Evolutionary conservation across 768 basidiomycete species (phyloP), one percentile per base, ranked within the genome.

Genomic region (Mycena polygramma): DNA sequence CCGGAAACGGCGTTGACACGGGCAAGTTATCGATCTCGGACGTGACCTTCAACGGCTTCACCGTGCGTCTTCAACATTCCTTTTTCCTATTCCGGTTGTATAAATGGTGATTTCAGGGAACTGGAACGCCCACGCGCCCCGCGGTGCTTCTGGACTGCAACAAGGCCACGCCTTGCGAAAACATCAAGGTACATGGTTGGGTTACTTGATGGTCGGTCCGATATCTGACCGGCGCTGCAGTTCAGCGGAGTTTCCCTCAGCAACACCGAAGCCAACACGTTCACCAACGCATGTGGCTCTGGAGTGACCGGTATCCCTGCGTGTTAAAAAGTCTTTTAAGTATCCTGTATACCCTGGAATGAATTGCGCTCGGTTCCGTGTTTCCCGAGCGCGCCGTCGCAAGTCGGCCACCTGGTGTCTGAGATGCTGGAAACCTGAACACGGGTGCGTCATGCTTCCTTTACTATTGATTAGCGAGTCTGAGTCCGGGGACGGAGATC

Each of bases 91-190:
- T 9, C 17, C 43, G 24, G 36, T 36, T 30, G 46, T 17, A 52
- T n/a, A 17, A 14, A 43, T 3, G 7, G 13, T 37, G n/a, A 41
- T 43, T 20, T 26, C 41, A 77, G 71, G 76, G 76, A 59, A 72
- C 72, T 17, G 76, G 76, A 0, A 77, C 75, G 1, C 69, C 73
- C 4, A 75, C 73, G 30, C 76, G 76, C 37, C 73, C 76, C 11
- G 73, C 67, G 1, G 73, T 77, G 7, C 63, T 72, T 2, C 30
- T 77, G 60, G 71, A 77, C 66, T 77, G 76, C 66, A 75, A 74
- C 60, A 69, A 67, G 36, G 74, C 72, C 14, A 74, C 73, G 0
- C 75, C 75, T 0, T 77, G 72, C 62, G 26, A 74, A 51, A 65
- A 68, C 52, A 74, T 76, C 45, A 58, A 63, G n/a, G 73, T 74